Evolutionary conservation across 257 asterid species (phyloP).

Genomic region (Solanum dulcamara): DNA sequence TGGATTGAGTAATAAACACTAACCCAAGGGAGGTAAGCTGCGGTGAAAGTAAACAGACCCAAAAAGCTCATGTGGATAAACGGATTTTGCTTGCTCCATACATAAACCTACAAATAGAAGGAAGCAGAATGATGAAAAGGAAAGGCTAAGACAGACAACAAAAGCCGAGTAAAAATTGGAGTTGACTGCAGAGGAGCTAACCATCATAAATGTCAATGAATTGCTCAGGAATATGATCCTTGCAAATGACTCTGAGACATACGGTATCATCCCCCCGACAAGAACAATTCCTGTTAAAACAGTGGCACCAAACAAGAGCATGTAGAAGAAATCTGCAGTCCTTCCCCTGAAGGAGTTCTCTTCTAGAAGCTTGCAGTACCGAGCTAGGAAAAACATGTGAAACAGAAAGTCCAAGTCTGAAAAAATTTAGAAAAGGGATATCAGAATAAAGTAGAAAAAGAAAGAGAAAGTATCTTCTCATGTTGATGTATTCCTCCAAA

Average conservation of each 20-base stretch:
- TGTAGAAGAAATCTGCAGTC: constrained; percentile 96
- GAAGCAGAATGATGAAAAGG: background rate
- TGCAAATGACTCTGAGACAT: constrained; percentile 86
- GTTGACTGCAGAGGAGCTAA: constrained; percentile 24
- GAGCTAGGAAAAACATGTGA: constrained; percentile 99
- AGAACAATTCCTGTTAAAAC: constrained; percentile 89
- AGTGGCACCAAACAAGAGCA: constrained; percentile 90
- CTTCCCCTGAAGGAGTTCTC: constrained; percentile 95
- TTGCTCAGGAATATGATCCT: constrained; percentile 96
- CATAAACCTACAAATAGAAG: constrained; percentile 59
- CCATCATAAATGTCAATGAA: constrained; percentile 99
- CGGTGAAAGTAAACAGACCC: constrained; percentile 97
- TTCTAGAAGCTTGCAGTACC: constrained; percentile 98
- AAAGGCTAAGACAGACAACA: background rate
- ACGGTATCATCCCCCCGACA: constrained; percentile 95
- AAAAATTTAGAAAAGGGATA: background rate
- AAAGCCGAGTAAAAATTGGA: background rate
- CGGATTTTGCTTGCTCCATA: constrained; percentile 99
- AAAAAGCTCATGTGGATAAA: constrained; percentile 96
- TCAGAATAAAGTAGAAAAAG: background rate
- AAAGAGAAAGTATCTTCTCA: background rate
- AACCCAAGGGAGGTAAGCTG: constrained; percentile 99
- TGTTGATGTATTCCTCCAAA: background rate
- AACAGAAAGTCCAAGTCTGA: constrained; percentile 97
- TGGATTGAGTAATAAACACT: constrained; percentile 13